phyloP scores from a whole-genome alignment of 805 yeast genomes.

The Starmerella floricola region DNA sequence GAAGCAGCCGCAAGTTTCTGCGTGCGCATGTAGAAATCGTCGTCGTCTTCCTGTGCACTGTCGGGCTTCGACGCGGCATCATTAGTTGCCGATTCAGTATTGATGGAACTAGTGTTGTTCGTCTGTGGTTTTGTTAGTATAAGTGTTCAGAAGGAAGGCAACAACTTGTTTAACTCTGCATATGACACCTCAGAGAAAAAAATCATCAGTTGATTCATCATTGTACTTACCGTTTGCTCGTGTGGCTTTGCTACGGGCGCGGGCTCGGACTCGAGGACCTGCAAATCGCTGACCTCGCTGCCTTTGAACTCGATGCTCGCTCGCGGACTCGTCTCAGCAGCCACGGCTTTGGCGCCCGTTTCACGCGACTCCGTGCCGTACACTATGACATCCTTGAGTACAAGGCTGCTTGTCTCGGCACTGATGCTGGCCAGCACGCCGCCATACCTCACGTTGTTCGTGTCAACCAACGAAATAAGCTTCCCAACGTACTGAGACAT shows the following conservation, averaged over 20 bases:
- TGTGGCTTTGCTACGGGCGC: not conserved
- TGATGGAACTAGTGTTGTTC: constrained; percentile 24
- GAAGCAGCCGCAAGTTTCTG: constrained; percentile 8
- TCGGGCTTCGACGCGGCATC: no score
- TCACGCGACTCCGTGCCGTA: constrained; percentile 89
- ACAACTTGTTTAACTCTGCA: constrained; percentile 27
- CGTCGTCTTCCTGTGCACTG: no score
- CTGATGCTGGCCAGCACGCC: constrained; percentile 80
- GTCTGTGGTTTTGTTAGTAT: constrained; percentile 19
- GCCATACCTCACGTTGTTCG: constrained; percentile 71
- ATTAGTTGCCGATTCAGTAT: constrained; percentile 17
- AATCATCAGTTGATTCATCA: constrained; percentile 23
- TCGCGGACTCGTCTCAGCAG: constrained; percentile 32
- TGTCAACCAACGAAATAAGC: constrained; percentile 68
- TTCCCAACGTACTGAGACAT: constrained; percentile 94
- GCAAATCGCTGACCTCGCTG: constrained; percentile 78
- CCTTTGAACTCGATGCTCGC: constrained; percentile 66
- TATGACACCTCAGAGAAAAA: constrained; percentile 21
- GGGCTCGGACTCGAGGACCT: constrained; percentile 55
- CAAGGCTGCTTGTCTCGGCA: constrained; percentile 81
- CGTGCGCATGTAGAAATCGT: constrained; percentile 16
- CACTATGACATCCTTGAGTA: constrained; percentile 64
- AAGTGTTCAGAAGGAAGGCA: constrained; percentile 37
- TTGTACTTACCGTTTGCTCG: constrained; percentile 20
- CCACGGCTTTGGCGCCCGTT: constrained; percentile 50